These are phyloP conservation scores for Mortierella sp. DNA, from an alignment of 371 early-diverging fungal species.

Conservation along the genomic window DNA sequence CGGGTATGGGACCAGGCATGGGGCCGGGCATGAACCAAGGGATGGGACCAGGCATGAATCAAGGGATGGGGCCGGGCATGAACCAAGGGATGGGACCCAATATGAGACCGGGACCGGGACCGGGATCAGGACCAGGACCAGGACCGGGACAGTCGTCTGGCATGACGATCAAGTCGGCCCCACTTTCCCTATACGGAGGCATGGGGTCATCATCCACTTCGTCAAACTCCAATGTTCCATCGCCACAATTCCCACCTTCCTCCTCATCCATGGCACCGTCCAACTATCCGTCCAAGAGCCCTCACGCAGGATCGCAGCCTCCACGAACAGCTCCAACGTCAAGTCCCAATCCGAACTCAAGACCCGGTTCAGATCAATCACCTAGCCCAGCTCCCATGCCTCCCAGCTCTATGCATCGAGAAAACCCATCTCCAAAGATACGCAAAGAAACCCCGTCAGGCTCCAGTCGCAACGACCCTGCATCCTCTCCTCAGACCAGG, in stretches of 20 bases:
- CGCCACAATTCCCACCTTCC: constrained; percentile 8
- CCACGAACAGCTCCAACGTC: constrained; percentile 18
- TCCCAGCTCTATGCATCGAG: constrained; percentile 32
- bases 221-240: constrained; percentile 2
- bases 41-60: constrained; percentile 22
- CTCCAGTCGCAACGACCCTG: constrained; percentile 7
- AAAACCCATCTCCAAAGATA: constrained; percentile 29
- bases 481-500: constrained; percentile 31
- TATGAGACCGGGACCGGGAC: background rate
- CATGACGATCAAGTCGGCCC: constrained; percentile 8
- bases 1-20: constrained; percentile 12
- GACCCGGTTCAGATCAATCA: background rate
- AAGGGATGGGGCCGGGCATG: constrained; percentile 11
- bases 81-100: constrained; percentile 16
- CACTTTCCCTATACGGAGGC: constrained; percentile 45
- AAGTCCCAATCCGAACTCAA: constrained; percentile 11
- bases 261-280: constrained; percentile 36
- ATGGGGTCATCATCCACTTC: constrained; percentile 27
- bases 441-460: constrained; percentile 25
- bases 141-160: constrained; percentile 16
- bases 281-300: constrained; percentile 37
- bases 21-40: constrained; percentile 25
- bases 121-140: constrained; percentile 20
- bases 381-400: constrained; percentile 20
- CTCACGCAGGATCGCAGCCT: constrained; percentile 19